A percentile compares a stretch with the other conserved stretches of the same genome.
These are phyloP conservation scores for Linum usitatissimum DNA, from an alignment of 345 rosid species.

Conservation along the genomic window DNA sequence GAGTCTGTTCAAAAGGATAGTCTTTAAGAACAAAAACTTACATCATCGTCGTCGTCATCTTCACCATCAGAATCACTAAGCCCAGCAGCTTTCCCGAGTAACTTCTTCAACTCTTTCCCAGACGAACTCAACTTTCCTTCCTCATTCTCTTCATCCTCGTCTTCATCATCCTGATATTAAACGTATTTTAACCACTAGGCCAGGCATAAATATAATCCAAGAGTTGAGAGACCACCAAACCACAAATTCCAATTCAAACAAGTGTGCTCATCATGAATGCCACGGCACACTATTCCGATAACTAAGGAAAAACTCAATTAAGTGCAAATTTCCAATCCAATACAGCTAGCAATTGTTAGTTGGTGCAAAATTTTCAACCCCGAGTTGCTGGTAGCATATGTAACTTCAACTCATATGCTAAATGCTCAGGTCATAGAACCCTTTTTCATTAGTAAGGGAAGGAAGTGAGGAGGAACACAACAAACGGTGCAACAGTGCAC, in stretches of 20 bases:
- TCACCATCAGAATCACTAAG: slow-evolving; percentile 69
- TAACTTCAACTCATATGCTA: too few relatives aligned
- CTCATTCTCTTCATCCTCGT: slow-evolving; percentile 43
- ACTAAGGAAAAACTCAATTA: neutral
- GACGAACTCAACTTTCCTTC: slow-evolving; percentile 86
- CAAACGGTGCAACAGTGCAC: too few relatives aligned
- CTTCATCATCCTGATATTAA: slow-evolving; percentile 51
- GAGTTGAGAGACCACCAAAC: neutral
- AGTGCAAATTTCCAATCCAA: too few relatives aligned
- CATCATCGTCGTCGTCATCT: slow-evolving; percentile 56
- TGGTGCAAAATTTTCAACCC: too few relatives aligned
- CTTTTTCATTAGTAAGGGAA: too few relatives aligned
- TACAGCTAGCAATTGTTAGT: too few relatives aligned
- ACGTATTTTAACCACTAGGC: neutral
- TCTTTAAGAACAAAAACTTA: slow-evolving; percentile 21
- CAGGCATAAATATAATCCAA: neutral
- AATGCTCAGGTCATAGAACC: too few relatives aligned
- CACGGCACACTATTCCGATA: slow-evolving; percentile 1
- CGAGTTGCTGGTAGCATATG: too few relatives aligned
- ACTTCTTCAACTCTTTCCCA: slow-evolving; percentile 89
- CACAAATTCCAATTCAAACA: neutral
- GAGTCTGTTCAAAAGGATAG: too few relatives aligned
- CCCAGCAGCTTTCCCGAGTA: slow-evolving; percentile 66
- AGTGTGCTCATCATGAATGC: neutral
- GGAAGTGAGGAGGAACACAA: too few relatives aligned